Conservation (phyloP, 768 basidiomycete genomes). For the Amanita inopinata region DNA sequence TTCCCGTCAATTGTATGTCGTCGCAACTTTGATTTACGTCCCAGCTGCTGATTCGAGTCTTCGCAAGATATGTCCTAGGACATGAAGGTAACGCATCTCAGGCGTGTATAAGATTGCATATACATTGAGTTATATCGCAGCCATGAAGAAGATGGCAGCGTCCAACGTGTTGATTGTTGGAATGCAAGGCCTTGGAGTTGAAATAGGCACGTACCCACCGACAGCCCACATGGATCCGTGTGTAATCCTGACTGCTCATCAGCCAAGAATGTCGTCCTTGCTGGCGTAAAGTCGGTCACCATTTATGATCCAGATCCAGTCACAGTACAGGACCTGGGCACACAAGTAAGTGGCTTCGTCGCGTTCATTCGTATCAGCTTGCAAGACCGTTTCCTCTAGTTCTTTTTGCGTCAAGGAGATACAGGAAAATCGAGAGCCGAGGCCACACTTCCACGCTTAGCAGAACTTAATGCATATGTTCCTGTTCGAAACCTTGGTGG, state of each 20-base stretch:
- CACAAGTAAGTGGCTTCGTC: conserved; percentile 51
- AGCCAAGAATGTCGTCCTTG: conserved; percentile 94
- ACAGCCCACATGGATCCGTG: conserved; percentile 4
- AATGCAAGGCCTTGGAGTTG: conserved; percentile 84
- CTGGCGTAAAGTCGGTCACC: conserved; percentile 96
- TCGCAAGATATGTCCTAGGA: conserved; percentile 79
- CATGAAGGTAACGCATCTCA: conserved; percentile 65
- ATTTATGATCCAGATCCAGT: conserved; percentile 91
- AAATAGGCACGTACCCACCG: conserved; percentile 56
- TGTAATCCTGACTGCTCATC: conserved; percentile 8
- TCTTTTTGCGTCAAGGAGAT: conserved; percentile 85
- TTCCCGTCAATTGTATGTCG: conserved; percentile 81
- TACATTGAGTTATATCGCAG: conserved; percentile 29
- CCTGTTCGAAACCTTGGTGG: conserved; percentile 86
- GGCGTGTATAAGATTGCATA: background rate
- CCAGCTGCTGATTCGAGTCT: conserved; percentile 8
- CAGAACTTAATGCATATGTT: conserved; percentile 94
- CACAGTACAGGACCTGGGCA: conserved; percentile 81
- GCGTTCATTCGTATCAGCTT: background rate
- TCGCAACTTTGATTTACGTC: conserved; percentile 11
- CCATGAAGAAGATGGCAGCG: conserved; percentile 98
- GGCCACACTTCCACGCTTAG: conserved; percentile 78
- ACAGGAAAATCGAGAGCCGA: conserved; percentile 82
- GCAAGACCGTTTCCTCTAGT: conserved; percentile 36
- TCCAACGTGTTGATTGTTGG: conserved; percentile 95